Evolutionary conservation across 495 filamentous ascomycete species (phyloP).

Genomic region (Penicillium daleae): DNA sequence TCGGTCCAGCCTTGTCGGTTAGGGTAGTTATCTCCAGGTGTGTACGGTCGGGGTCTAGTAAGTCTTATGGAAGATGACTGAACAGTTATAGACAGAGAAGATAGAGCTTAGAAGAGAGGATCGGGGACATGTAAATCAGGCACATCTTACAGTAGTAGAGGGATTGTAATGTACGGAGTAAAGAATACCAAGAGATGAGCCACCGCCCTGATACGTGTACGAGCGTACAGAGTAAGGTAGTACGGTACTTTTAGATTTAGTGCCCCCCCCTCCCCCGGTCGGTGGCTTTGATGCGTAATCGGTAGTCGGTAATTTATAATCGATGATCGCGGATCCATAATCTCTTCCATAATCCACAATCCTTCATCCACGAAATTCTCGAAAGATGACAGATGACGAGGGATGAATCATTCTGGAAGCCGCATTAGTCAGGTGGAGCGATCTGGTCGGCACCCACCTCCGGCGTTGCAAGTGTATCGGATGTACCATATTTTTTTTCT

Average conservation of each 20-base stretch:
- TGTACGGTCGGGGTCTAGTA: not conserved
- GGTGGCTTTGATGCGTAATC: conserved; percentile 8
- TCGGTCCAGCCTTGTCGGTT: not conserved
- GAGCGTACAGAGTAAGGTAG: not conserved
- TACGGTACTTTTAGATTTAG: not conserved
- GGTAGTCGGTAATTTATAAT: conserved; percentile 5
- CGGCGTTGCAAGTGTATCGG: conserved; percentile 10
- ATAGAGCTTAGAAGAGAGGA: not conserved
- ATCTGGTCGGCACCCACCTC: conserved; percentile 17
- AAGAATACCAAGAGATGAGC: conserved; percentile 5
- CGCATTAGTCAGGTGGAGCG: conserved; percentile 26
- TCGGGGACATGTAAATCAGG: too few relatives aligned
- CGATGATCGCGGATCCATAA: not conserved
- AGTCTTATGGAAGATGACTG: not conserved
- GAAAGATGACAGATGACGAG: conserved; percentile 6
- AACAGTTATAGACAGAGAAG: not conserved
- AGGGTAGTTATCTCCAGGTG: not conserved
- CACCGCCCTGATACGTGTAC: not conserved
- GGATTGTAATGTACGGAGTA: too few relatives aligned
- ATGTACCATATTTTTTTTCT: too few relatives aligned
- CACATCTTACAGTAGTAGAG: too few relatives aligned
- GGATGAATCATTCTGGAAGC: conserved; percentile 18
- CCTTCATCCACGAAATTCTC: not conserved
- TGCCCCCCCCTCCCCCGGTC: too few relatives aligned
- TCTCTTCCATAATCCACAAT: not conserved